Evolutionary conservation across 73 alveolate species (phyloP), one percentile per base, ranked within the genome.

Genomic region (Symbiodinium pilosum): DNA sequence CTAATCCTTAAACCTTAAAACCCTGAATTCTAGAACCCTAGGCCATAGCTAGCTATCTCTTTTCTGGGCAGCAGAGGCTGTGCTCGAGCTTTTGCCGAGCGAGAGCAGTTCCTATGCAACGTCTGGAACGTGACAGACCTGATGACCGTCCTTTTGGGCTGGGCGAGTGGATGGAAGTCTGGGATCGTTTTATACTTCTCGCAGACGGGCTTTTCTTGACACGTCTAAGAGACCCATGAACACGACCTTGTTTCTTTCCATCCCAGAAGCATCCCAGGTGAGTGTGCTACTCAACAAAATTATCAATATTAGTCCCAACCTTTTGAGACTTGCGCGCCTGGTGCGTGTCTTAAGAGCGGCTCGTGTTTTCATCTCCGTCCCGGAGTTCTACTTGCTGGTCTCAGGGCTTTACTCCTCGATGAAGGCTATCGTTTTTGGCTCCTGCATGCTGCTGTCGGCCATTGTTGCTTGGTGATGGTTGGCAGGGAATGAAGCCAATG

Each of bases 361-460:
- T 14, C 97, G 97, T 20, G 97, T 91, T 11, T 91, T 91, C 77
- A 91, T 91, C 39, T 91, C 97, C 24, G 75, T 91, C 75, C 97
- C 97, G 28, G 97, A 91, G 88, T 91, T 91, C 97, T 91, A 91
- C 52, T 71, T 91, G 89, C 87, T 69, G 88, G 68, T 69, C 86
- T 32, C 86, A 21, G 47, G 42, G 47, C 86, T 32, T 26, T 38
- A 38, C 47, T 28, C 54, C 1, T 38, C 68, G 4, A 28, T 42
- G 69, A 42, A 87, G 94, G 95, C 97, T 3, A 91, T 91, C 20
- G 12, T 91, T 4, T 91, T 91, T 21, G 97, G 97, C 18, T 91
- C 97, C 75, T 32, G 68, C 56, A 91, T 91, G 34, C 40, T 91
- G 39, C 75, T 91, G 81, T 91, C 97, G 1, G 87, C 77, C 81